Conservation (phyloP, 2,329 filamentous ascomycete genomes). For the Orbilia blumenaviensis region DNA sequence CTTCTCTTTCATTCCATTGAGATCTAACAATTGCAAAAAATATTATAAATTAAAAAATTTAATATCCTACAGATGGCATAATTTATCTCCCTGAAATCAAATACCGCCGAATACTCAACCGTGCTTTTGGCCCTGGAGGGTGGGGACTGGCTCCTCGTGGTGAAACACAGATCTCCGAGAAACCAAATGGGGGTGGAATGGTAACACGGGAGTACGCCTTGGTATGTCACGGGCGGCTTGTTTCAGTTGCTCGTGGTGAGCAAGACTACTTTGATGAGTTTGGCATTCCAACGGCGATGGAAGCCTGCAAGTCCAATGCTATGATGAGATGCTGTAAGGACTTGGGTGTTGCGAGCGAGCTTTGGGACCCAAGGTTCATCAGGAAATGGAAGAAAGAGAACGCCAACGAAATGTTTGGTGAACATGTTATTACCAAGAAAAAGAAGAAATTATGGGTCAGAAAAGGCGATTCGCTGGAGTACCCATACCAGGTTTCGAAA, state of each 20-base stretch:
- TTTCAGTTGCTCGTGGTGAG: slow-evolving; percentile 91
- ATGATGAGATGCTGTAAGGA: slow-evolving; percentile 99
- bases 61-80: slow-evolving; percentile 74
- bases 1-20: background rate
- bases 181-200: slow-evolving; percentile 67
- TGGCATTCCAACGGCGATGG: slow-evolving; percentile 89
- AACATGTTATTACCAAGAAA: slow-evolving; percentile 87
- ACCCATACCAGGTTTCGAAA: slow-evolving; percentile 44
- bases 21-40: slow-evolving; percentile 14
- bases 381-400: slow-evolving; percentile 79
- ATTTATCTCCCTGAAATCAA: slow-evolving; percentile 98
- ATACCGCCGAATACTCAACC: slow-evolving; percentile 88
- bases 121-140: slow-evolving; percentile 90
- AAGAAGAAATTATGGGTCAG: slow-evolving; percentile 85
- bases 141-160: slow-evolving; percentile 93
- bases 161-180: slow-evolving; percentile 83
- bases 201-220: slow-evolving; percentile 93
- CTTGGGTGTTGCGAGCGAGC: slow-evolving; percentile 88
- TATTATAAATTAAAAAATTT: no score
- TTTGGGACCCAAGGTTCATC: slow-evolving; percentile 96
- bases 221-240: slow-evolving; percentile 83
- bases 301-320: slow-evolving; percentile 97
- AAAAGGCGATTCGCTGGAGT: slow-evolving; percentile 76
- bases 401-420: slow-evolving; percentile 84
- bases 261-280: slow-evolving; percentile 92